Evolutionary conservation across 2,329 filamentous ascomycete species (phyloP).

Genomic region (Nigrospora osmanthi): DNA sequence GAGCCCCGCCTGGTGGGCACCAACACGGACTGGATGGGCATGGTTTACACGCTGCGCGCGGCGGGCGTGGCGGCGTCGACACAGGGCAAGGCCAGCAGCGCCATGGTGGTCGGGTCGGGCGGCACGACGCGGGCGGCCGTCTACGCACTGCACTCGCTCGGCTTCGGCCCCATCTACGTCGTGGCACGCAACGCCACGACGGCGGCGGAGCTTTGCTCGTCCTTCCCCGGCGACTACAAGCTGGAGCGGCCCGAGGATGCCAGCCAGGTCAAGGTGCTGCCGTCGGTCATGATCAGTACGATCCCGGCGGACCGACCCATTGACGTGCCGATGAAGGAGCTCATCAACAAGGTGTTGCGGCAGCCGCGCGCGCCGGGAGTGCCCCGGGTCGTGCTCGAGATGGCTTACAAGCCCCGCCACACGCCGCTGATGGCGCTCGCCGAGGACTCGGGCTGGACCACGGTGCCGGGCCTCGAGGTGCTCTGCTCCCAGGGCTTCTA

Average conservation of each 20-base stretch:
- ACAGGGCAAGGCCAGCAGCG: conserved; percentile 38
- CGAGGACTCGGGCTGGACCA: conserved; percentile 68
- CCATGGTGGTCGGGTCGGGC: conserved; percentile 81
- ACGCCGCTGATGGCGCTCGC: conserved; percentile 84
- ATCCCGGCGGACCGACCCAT: conserved; percentile 85
- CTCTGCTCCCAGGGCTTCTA: conserved; percentile 83
- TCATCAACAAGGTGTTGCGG: conserved; percentile 49
- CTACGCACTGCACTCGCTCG: conserved; percentile 77
- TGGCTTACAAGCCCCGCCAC: conserved; percentile 87
- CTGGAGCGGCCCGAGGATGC: conserved; percentile 49
- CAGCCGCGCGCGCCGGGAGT: conserved; percentile 24
- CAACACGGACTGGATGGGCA: conserved; percentile 95
- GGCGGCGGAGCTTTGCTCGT: conserved; percentile 56
- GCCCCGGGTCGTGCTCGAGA: conserved; percentile 69
- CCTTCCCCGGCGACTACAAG: conserved; percentile 68
- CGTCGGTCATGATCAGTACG: conserved; percentile 74
- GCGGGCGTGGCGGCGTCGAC: conserved; percentile 48
- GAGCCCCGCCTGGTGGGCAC: conserved; percentile 61
- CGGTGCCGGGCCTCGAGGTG: conserved; percentile 81
- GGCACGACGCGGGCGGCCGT: conserved; percentile 89
- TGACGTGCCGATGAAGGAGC: conserved; percentile 59
- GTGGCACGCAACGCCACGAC: conserved; percentile 69
- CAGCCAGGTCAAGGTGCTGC: conserved; percentile 40
- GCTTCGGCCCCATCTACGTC: conserved; percentile 79
- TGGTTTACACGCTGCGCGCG: conserved; percentile 69